These are phyloP conservation scores for Hypoxylon sp. DNA, from an alignment of 2,329 filamentous ascomycete genomes.

Conservation along the genomic window DNA sequence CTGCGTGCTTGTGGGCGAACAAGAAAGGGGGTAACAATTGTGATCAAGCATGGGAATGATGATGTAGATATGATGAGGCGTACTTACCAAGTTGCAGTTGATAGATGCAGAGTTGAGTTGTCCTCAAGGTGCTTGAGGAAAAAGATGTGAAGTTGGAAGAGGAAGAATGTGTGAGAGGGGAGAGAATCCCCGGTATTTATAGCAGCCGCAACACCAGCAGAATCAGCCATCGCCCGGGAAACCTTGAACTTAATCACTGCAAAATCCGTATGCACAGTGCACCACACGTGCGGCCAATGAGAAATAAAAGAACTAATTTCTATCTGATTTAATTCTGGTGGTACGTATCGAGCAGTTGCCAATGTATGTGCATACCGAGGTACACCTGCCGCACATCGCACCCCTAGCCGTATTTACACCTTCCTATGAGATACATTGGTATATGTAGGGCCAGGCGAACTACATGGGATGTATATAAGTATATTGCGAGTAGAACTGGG, in stretches of 20 bases:
- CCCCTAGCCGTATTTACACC: background rate
- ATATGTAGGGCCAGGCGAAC: background rate
- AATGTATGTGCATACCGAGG: background rate
- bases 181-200: background rate
- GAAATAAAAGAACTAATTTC: background rate
- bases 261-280: background rate
- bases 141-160: constrained; percentile 1
- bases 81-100: constrained; percentile 7
- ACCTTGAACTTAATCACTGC: background rate
- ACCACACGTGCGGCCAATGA: background rate
- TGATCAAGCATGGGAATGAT: background rate
- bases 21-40: background rate
- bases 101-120: background rate
- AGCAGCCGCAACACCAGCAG: background rate
- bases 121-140: background rate
- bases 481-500: background rate
- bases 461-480: background rate
- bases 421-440: background rate
- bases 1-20: background rate
- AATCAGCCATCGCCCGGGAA: constrained; percentile 3
- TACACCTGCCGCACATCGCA: background rate
- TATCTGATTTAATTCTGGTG: background rate
- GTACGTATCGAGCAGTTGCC: background rate
- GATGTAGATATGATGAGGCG: background rate
- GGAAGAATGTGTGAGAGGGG: background rate